Conservation (phyloP, 164 flowering plant species). For the Umbilicus rupestris region DNA sequence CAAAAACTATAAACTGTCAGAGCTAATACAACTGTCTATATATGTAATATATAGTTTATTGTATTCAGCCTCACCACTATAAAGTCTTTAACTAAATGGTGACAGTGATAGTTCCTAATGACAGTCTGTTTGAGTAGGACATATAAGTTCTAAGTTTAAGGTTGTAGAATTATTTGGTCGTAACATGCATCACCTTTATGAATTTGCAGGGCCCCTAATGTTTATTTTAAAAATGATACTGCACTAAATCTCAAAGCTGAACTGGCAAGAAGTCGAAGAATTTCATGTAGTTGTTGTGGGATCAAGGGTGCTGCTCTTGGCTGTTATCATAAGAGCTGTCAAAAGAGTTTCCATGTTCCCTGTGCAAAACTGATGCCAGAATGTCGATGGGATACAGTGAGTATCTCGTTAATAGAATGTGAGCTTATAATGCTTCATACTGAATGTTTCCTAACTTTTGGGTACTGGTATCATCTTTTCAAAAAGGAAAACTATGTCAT, state of each 20-base stretch:
- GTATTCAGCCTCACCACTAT: background rate
- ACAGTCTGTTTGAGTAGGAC: background rate
- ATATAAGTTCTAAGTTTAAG: background rate
- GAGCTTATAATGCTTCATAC: conserved; percentile 1
- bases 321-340: conserved; percentile 78
- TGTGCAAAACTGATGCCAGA: conserved; percentile 65
- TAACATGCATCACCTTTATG: background rate
- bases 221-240: conserved; percentile 60
- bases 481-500: conserved; percentile 86
- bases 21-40: background rate
- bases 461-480: conserved; percentile 2
- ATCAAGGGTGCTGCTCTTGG: conserved; percentile 96
- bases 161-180: background rate
- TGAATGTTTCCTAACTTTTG: background rate
- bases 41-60: background rate
- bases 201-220: conserved; percentile 90
- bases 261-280: conserved; percentile 63
- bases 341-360: conserved; percentile 84
- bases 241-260: conserved; percentile 80
- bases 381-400: conserved; percentile 89
- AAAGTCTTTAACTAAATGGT: background rate
- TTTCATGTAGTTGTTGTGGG: conserved; percentile 75
- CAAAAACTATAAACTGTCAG: background rate
- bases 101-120: background rate
- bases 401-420: conserved; percentile 15